A percentile compares a stretch with the other conserved stretches of the same genome.
These are phyloP conservation scores for Cinnamomum micranthum DNA, from an alignment of 164 flowering plant species.

Conservation along the genomic window DNA sequence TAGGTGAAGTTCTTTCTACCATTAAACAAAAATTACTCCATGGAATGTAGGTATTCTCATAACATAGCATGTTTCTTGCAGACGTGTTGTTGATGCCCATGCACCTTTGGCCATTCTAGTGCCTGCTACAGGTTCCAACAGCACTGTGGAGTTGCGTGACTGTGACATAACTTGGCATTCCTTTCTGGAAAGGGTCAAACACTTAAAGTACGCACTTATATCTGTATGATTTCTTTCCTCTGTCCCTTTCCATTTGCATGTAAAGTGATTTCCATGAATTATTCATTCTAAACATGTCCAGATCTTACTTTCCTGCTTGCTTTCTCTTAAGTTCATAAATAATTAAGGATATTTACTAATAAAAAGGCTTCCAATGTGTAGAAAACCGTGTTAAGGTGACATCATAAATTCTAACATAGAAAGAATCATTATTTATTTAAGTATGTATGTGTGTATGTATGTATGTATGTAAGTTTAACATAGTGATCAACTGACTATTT, in stretches of 20 bases:
- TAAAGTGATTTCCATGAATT: not conserved
- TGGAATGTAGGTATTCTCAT: conserved; percentile 18
- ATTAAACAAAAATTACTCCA: not conserved
- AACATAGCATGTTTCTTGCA: conserved; percentile 33
- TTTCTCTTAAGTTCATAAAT: no score
- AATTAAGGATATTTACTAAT: no score
- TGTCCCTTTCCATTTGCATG: not conserved
- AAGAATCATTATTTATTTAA: no score
- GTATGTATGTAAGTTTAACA: no score
- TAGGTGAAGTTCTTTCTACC: conserved; percentile 46
- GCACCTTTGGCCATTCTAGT: conserved; percentile 78
- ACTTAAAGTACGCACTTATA: conserved; percentile 40
- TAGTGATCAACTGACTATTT: no score
- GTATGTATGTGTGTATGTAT: no score
- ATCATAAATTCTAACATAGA: no score
- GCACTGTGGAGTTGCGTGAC: conserved; percentile 49
- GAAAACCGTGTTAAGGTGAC: no score
- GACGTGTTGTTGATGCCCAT: conserved; percentile 80
- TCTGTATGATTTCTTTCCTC: conserved; percentile 12
- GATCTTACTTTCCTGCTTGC: no score
- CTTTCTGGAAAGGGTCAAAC: conserved; percentile 53
- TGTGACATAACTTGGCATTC: conserved; percentile 72
- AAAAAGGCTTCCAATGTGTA: no score
- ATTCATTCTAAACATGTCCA: not conserved
- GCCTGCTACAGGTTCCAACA: conserved; percentile 46